A percentile compares a stretch with the other conserved stretches of the same genome.
Conservation (phyloP, 1,139 yeast genomes). For the Yamadazyma mexicana region DNA sequence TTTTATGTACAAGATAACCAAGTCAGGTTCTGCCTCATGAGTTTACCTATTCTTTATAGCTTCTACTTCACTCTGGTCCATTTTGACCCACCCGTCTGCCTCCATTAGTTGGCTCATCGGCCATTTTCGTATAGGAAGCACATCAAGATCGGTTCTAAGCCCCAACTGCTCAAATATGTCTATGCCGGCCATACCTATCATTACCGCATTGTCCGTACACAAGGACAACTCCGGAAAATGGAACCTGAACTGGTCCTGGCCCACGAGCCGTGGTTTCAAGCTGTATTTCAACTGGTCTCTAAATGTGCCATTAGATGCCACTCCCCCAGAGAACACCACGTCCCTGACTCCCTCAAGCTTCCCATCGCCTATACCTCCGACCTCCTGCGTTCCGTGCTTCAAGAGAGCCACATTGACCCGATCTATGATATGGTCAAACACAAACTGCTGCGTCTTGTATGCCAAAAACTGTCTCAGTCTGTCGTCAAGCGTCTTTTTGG, state of each 20-base stretch:
- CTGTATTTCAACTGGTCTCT: slow-evolving; percentile 48
- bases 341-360: slow-evolving; percentile 47
- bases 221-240: slow-evolving; percentile 70
- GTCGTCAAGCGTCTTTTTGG: slow-evolving; percentile 18
- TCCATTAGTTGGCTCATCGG: slow-evolving; percentile 54
- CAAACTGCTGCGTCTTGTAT: slow-evolving; percentile 58
- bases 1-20: no score
- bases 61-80: slow-evolving; percentile 2
- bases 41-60: no score
- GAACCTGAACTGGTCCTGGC: slow-evolving; percentile 20
- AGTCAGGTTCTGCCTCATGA: no score
- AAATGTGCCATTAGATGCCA: slow-evolving; percentile 70
- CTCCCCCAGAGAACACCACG: slow-evolving; percentile 91
- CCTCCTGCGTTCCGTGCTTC: slow-evolving; percentile 27
- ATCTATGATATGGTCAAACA: slow-evolving; percentile 70
- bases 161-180: slow-evolving; percentile 66
- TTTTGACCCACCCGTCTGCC: slow-evolving; percentile 51
- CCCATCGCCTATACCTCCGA: slow-evolving; percentile 27
- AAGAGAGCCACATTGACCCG: slow-evolving; percentile 56
- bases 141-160: slow-evolving; percentile 49
- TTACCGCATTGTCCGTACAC: slow-evolving; percentile 93
- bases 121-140: slow-evolving; percentile 73
- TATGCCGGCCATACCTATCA: slow-evolving; percentile 98
- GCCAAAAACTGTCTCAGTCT: slow-evolving; percentile 48
- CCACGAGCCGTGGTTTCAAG: slow-evolving; percentile 20